phyloP scores from a whole-genome alignment of 805 yeast species.

The Teunomyces aglyptinius region DNA sequence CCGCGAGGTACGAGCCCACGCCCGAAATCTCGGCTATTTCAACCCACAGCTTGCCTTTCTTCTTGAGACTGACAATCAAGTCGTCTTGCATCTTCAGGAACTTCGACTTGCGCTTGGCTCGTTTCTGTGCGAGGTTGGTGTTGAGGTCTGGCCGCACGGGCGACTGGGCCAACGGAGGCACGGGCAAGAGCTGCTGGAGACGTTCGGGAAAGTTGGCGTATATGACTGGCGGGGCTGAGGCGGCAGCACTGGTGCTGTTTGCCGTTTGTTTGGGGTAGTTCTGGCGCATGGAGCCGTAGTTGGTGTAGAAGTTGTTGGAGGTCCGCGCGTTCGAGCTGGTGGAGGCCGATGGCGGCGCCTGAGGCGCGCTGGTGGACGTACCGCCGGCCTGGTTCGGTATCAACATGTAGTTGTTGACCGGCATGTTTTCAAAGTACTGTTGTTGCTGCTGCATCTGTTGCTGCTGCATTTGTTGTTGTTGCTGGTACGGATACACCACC shows the following conservation, averaged over 20 bases:
- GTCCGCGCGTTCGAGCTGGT: neutral
- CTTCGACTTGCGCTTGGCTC: slow-evolving; percentile 64
- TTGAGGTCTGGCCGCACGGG: slow-evolving; percentile 44
- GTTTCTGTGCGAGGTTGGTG: slow-evolving; percentile 42
- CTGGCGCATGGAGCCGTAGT: slow-evolving; percentile 1
- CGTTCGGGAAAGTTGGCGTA: slow-evolving; percentile 24
- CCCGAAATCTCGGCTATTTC: slow-evolving; percentile 66
- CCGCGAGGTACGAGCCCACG: slow-evolving; percentile 68
- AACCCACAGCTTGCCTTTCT: slow-evolving; percentile 66
- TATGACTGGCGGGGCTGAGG: slow-evolving; percentile 11
- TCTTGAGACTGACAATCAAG: slow-evolving; percentile 58
- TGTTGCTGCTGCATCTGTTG: slow-evolving; percentile 8
- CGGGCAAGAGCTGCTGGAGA: slow-evolving; percentile 36
- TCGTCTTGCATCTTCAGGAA: slow-evolving; percentile 68
- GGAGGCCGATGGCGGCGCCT: slow-evolving; percentile 1
- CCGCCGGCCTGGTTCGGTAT: slow-evolving; percentile 14
- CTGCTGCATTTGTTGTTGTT: slow-evolving; percentile 11
- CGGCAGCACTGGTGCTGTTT: neutral
- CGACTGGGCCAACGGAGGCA: slow-evolving; percentile 48
- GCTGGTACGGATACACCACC: slow-evolving; percentile 11
- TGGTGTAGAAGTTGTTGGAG: neutral
- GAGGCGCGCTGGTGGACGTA: neutral
- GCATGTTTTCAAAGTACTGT: slow-evolving; percentile 13
- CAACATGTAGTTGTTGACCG: slow-evolving; percentile 21
- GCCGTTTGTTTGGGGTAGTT: neutral